Base-by-base conservation (phyloP, 1,284 basidiomycete genomes). In the Trametes pubescens region DNA sequence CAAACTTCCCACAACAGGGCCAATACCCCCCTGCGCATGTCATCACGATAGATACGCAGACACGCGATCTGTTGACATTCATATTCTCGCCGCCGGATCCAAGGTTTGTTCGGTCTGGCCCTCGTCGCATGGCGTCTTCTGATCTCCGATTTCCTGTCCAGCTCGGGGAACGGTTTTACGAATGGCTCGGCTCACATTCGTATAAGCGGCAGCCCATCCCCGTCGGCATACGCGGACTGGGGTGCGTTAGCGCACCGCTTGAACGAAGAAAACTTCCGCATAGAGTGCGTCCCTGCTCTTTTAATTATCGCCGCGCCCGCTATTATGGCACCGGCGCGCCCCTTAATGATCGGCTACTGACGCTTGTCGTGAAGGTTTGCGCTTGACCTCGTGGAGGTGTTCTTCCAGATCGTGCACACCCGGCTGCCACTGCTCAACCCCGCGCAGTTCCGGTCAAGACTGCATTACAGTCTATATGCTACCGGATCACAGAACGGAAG, bases 381-480 rank as follows among this genome's bases (percentile, higher is more conserved):
- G 1, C 84, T 91, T 54, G 94, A 96, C 79, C 86, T 96, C 57
- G 88, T 96, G 72, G 94, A 96, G 77, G 92, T 94, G 46, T 94
- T 88, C 79, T 94, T 94, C 76, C 92, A 94, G 75, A 92, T 95
- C 65, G 93, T 93, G 49, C 92, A 95, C 77, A 89, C 90, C 24
- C 88, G 94, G 49, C 80, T 93, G 53, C 92, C 93, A 57, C 85
- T 94, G 57, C 86, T 94, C 73, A 91, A 93, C 77, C 91, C 91
- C 60, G 78, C 84, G 26, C 85, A 88, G 67, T 93, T 95, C 75
- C 89, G 91, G 65, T 81, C 82, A 52, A 85, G 87, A 21, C 80
- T 93, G 59, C 86, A 86, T 64, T 80, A 90, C 59, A 84, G 85
- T 65, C 66, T 77, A 38, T 69, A 69, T 56, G 59, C 66, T 32